These are phyloP conservation scores for Daedaleopsis nitida DNA, from an alignment of 768 basidiomycete genomes.

Conservation along the genomic window DNA sequence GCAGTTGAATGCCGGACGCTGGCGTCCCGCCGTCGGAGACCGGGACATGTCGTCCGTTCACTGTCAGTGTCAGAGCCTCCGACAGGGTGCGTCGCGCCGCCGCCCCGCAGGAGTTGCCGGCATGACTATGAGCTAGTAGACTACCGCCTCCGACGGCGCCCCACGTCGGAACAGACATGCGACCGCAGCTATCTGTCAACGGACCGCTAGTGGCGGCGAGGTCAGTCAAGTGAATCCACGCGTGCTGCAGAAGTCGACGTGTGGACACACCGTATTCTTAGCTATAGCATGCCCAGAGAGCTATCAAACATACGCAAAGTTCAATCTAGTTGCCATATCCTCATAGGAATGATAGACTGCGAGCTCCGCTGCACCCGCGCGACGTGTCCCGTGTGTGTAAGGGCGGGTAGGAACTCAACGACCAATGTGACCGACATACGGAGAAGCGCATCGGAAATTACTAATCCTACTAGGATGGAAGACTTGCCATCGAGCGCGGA, in stretches of 20 bases:
- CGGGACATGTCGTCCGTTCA: too few relatives aligned
- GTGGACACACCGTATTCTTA: neutral
- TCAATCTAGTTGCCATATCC: too few relatives aligned
- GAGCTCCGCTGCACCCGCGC: neutral
- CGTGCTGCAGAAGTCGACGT: neutral
- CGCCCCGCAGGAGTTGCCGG: neutral
- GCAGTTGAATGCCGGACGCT: neutral
- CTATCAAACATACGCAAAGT: too few relatives aligned
- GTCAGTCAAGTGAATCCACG: neutral
- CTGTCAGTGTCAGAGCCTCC: too few relatives aligned
- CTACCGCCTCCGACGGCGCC: too few relatives aligned
- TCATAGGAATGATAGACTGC: neutral
- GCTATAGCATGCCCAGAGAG: neutral
- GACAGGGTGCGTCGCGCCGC: too few relatives aligned
- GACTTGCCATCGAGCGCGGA: too few relatives aligned
- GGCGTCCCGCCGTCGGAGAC: neutral
- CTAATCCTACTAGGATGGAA: too few relatives aligned
- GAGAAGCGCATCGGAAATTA: too few relatives aligned
- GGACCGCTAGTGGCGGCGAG: neutral
- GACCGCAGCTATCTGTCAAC: too few relatives aligned
- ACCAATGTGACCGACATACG: neutral
- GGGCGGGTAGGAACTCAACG: neutral
- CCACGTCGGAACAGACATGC: too few relatives aligned
- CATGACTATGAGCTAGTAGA: neutral
- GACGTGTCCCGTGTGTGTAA: neutral